Base-by-base conservation (phyloP, 768 basidiomycete genomes). In the Tricholoma sp. region DNA sequence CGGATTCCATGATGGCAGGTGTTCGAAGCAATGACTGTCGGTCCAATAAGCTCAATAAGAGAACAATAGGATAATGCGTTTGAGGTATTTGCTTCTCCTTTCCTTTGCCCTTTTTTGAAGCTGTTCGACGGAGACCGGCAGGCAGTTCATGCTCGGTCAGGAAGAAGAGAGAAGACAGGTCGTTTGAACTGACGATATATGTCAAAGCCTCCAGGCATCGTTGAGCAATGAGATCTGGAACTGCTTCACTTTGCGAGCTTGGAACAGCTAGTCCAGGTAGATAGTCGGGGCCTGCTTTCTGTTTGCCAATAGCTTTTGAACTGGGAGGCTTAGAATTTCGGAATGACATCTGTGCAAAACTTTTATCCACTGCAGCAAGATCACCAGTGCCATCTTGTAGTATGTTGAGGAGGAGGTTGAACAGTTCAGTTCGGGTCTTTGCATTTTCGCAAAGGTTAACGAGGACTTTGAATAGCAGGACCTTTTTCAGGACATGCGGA, bases 381-480 rank as follows among this genome's bases (percentile, higher is more conserved):
- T 98, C 97, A 15, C 91, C 93, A 2, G 94, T 88, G 12, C 96
- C 96, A 63, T 96, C 97, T 70, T 98, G 94, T 6, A 98, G 75
- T 59, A 98, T 92, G 58, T 84, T 88, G n/a, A 99, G 79, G 18
- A 99, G 82, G 12, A 98, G 81, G 66, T 95, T 97, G 78, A 99
- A 91, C 20, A 98, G 77, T 62, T 99, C 97, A 5, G 84, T 85
- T 17, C 97, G 82, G 0, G 96, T 94, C 65, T 89, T 91, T 2
- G 84, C 76, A 67, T 99, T 99, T 73, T 98, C 95, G 74, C 94
- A 99, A 7, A 99, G 79, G 67, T 98, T 96, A 60, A 93, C 87
- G 34, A 99, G 84, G 1, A 97, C 87, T 66, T 88, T 90, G 69
- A 93, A 91, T 11, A 99, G 79, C 20, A 90, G 72, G 50, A 82